Conservation (phyloP, 495 filamentous ascomycete species). For the Thermothielavioides terrestris region DNA sequence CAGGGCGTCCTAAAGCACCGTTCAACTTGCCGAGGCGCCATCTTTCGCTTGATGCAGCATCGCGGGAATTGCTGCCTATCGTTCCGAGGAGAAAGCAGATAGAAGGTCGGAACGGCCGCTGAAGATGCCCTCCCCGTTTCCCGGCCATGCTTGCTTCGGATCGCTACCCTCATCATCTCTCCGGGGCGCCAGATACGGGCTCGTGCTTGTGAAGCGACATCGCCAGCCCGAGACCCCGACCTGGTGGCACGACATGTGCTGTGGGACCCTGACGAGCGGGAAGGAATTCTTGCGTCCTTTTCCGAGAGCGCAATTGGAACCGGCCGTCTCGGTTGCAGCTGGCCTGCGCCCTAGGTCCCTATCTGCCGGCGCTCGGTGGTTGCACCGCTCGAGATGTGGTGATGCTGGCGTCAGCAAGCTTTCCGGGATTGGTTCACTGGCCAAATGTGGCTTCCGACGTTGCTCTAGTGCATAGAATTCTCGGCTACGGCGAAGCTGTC, state of each 20-base stretch:
- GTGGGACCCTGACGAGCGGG: constrained; percentile 10
- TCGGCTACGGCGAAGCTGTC: constrained; percentile 11
- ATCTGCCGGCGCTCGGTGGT: too few species aligned
- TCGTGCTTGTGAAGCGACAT: background rate
- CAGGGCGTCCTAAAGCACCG: background rate
- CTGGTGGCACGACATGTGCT: constrained; percentile 17
- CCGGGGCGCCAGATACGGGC: constrained; percentile 3
- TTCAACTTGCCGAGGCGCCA: too few species aligned
- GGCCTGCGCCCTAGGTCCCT: background rate
- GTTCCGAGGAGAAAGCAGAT: background rate
- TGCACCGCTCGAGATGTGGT: too few species aligned
- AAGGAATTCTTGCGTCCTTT: background rate
- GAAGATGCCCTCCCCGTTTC: background rate
- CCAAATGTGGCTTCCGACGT: background rate
- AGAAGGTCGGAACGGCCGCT: background rate
- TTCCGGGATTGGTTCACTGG: too few species aligned
- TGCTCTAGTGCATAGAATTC: constrained; percentile 2
- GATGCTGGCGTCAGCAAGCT: background rate
- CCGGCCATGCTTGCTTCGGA: background rate
- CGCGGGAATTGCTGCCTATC: background rate
- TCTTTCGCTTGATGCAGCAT: background rate
- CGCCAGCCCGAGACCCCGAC: background rate
- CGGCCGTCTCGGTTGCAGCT: background rate
- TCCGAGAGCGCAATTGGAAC: background rate
- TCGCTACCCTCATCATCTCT: background rate